Evolutionary conservation across 2,329 filamentous ascomycete species (phyloP).

Genomic region (Xylariaceae sp.): DNA sequence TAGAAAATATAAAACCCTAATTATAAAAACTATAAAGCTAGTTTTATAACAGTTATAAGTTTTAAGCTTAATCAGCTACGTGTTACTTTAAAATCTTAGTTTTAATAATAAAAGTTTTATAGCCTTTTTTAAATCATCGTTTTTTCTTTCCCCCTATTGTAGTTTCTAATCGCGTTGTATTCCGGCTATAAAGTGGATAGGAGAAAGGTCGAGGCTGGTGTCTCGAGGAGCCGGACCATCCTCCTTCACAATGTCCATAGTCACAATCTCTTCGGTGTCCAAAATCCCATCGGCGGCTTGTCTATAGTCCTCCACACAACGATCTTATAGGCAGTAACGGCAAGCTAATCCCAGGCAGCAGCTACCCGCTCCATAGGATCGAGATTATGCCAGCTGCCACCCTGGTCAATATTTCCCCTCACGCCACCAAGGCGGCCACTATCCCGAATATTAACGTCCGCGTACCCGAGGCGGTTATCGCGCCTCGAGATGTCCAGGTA

Average conservation of each 20-base stretch:
- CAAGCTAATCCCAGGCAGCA: conserved; percentile 30
- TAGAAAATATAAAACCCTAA: no score
- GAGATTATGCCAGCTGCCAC: conserved; percentile 36
- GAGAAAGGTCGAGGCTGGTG: conserved; percentile 14
- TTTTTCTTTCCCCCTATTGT: no score
- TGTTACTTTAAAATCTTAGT: no score
- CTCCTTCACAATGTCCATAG: conserved; percentile 24
- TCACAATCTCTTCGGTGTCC: conserved; percentile 28
- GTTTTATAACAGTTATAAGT: no score
- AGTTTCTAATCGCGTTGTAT: no score
- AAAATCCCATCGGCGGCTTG: conserved; percentile 20
- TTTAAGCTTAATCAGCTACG: no score
- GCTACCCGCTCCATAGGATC: conserved; percentile 31
- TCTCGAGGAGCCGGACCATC: background rate
- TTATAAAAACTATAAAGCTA: no score
- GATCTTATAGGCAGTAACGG: conserved; percentile 26
- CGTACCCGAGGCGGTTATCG: conserved; percentile 28
- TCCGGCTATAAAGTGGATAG: no score
- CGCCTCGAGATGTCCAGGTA: conserved; percentile 29
- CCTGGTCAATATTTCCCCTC: conserved; percentile 28
- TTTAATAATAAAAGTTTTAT: no score
- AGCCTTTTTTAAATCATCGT: no score
- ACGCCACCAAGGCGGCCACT: conserved; percentile 21
- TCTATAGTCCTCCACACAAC: conserved; percentile 27
- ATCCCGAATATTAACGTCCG: conserved; percentile 27